Conservation (phyloP, 1,284 basidiomycete genomes). For the Filobasidium uniguttulatum region DNA sequence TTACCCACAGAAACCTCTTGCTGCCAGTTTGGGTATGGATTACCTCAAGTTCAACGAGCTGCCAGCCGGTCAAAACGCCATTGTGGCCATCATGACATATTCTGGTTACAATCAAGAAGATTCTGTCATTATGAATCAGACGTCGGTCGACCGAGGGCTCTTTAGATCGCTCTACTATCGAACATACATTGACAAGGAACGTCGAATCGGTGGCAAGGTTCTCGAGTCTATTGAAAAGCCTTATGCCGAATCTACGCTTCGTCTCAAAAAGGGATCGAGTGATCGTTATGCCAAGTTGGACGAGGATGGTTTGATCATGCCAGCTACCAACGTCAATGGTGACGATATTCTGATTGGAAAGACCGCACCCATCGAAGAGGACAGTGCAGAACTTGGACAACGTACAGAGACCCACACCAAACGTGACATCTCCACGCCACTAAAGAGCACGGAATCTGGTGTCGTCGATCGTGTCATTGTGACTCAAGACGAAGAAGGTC, state of each 20-base stretch:
- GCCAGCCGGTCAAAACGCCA: conserved; percentile 94
- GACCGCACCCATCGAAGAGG: conserved; percentile 90
- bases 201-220: conserved; percentile 84
- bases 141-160: conserved; percentile 90
- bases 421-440: conserved; percentile 89
- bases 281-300: conserved; percentile 85
- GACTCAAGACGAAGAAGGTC: conserved; percentile 87
- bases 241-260: conserved; percentile 76
- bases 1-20: conserved; percentile 97
- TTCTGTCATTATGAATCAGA: conserved; percentile 99
- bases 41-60: conserved; percentile 95
- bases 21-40: conserved; percentile 97
- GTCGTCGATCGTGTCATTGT: conserved; percentile 96
- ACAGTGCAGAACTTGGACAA: conserved; percentile 93
- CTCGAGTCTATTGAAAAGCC: conserved; percentile 97
- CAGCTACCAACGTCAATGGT: conserved; percentile 85
- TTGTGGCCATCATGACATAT: conserved; percentile 96
- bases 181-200: conserved; percentile 95
- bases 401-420: conserved; percentile 77
- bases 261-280: conserved; percentile 86
- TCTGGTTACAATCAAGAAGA: conserved; percentile 99
- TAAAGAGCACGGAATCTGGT: conserved; percentile 96
- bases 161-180: conserved; percentile 99
- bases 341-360: conserved; percentile 99
- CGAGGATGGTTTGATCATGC: conserved; percentile 86